Evolutionary conservation across 2,329 filamentous ascomycete species (phyloP).

Genomic region (Salinomyces thailandicus): DNA sequence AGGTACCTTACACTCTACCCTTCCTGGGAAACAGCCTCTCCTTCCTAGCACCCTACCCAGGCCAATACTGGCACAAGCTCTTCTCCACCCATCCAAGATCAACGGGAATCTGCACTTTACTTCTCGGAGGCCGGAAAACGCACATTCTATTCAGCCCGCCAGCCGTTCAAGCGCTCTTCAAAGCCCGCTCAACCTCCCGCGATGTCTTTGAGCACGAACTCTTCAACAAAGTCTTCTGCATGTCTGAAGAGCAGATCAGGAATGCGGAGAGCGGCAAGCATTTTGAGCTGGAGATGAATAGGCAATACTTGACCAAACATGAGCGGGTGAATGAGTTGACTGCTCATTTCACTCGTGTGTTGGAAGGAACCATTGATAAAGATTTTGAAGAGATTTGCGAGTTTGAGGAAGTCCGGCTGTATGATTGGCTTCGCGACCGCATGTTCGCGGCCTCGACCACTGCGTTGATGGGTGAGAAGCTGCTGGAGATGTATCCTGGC

Average conservation of each 20-base stretch:
- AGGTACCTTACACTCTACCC: slow-evolving; percentile 22
- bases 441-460: slow-evolving; percentile 24
- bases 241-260: slow-evolving; percentile 15
- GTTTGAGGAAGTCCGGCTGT: slow-evolving; percentile 16
- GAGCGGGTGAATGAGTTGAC: slow-evolving; percentile 25
- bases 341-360: slow-evolving; percentile 13
- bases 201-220: slow-evolving; percentile 21
- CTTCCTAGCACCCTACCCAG: slow-evolving; percentile 19
- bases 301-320: slow-evolving; percentile 18
- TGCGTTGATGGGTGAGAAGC: slow-evolving; percentile 21
- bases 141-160: slow-evolving; percentile 19
- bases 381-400: slow-evolving; percentile 13
- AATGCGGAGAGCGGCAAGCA: slow-evolving; percentile 15
- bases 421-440: slow-evolving; percentile 21
- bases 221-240: slow-evolving; percentile 15
- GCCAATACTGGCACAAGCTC: slow-evolving; percentile 17
- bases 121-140: slow-evolving; percentile 19
- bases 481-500: slow-evolving; percentile 21
- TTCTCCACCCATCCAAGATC: slow-evolving; percentile 18
- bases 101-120: slow-evolving; percentile 20
- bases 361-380: slow-evolving; percentile 13
- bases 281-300: slow-evolving; percentile 19
- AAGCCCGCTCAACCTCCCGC: slow-evolving; percentile 13
- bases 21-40: slow-evolving; percentile 20
- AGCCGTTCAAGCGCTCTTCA: slow-evolving; percentile 22